Evolutionary conservation across 352 stramenopile genomes (phyloP), one percentile per base, ranked within the genome.

Genomic region (Nothophytophthora sp.): DNA sequence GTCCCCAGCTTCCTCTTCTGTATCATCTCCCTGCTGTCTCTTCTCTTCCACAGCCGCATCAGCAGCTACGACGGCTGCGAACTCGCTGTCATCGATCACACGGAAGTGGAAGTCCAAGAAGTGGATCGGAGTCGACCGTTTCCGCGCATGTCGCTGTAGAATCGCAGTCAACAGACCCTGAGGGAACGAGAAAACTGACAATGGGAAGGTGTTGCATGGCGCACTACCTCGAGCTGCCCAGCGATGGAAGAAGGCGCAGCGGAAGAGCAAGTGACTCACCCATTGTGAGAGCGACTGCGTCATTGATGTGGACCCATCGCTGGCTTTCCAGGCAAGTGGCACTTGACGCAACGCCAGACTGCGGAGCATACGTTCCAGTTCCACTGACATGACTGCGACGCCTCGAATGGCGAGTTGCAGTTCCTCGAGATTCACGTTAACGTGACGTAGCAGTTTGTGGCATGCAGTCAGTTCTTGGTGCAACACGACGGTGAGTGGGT

Each of bases 131-230:
- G 87, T 70, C 18, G 50, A 29, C 45, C 89, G 69, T 47, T 82
- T 90, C 36, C 83, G 63, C 18, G 84, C 76, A 25, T 92, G 74
- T 6, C 77, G 76, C 63, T 95, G 84, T 12, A 92, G 40, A 47
- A 88, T 73, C 18, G 74, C 83, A 3, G 84, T 95, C 42, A 95
- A 88, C 32, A 95, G 73, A 0, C 80, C 81, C 20, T 92, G 80
- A 0, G 84, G 80, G 23, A 90, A 95, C 27, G 63, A 76, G 33
- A 95, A 91, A 6, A 84, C 65, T 4, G 83, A 68, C 13, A 93
- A 48, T 4, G 76, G 80, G 30, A 84, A 90, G 12, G 47, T 39
- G n/a, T 60, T 68, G 9, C 41, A 27, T 1, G 28, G 23, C 3
- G 50, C 43, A 66, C 61, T 28, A 59, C 59, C 44, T 67, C 50